Percentiles rank a stretch among this genome's conserved stretches.
Evolutionary conservation across 306 rosid species (phyloP).

Genomic region (Elaeagnus macrophylla): DNA sequence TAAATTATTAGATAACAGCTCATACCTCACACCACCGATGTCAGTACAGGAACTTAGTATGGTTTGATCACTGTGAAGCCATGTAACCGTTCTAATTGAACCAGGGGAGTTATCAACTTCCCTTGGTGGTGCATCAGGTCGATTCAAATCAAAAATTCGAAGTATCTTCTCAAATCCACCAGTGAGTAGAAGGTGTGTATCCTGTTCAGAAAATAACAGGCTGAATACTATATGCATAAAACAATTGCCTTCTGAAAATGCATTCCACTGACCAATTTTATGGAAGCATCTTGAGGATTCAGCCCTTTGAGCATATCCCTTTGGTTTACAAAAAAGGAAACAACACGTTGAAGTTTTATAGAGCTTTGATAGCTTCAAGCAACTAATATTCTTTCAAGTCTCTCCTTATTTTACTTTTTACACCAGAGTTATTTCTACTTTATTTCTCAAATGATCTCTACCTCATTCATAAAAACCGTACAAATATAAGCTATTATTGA

Average conservation of each 20-base stretch:
- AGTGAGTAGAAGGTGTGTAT: conserved; percentile 73
- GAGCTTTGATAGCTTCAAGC: too few relatives aligned
- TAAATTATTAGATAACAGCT: background rate
- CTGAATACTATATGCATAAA: background rate
- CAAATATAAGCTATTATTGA: too few relatives aligned
- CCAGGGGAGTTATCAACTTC: conserved; percentile 87
- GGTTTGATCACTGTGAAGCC: conserved; percentile 92
- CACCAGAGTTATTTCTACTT: too few relatives aligned
- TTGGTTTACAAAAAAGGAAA: too few relatives aligned
- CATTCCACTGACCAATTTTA: background rate
- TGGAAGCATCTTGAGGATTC: too few relatives aligned
- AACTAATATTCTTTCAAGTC: too few relatives aligned
- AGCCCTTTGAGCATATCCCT: too few relatives aligned
- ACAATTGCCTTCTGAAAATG: background rate
- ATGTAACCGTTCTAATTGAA: conserved; percentile 74
- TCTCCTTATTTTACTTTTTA: too few relatives aligned
- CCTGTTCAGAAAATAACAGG: conserved; percentile 35
- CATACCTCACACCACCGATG: conserved; percentile 85
- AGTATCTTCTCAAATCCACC: conserved; percentile 85
- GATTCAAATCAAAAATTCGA: conserved; percentile 80
- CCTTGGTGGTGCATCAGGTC: conserved; percentile 79
- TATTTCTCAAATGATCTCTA: too few relatives aligned
- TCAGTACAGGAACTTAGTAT: conserved; percentile 88
- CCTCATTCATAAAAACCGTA: too few relatives aligned
- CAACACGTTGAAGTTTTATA: too few relatives aligned